A percentile compares a stretch with the other conserved stretches of the same genome.
phyloP scores from a whole-genome alignment of 2,329 filamentous ascomycete species.

The Lasiodiplodia sp. region DNA sequence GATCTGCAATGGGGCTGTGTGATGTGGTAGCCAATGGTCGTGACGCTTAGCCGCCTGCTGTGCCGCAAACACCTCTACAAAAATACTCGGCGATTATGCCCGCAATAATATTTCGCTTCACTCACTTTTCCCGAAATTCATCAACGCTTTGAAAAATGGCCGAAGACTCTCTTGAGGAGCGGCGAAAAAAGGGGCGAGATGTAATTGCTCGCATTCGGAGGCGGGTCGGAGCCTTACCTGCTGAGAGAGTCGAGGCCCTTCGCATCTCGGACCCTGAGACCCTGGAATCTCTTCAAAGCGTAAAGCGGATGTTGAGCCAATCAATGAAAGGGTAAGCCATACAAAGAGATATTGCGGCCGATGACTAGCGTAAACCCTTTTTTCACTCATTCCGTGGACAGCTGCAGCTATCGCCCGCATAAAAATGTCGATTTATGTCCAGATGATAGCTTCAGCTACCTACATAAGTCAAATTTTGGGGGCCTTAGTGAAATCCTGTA shows the following conservation, averaged over 20 bases:
- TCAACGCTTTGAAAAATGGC: neutral
- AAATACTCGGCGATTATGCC: neutral
- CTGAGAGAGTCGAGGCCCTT: no score
- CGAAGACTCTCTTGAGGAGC: neutral
- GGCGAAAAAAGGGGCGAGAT: neutral
- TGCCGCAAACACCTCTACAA: neutral
- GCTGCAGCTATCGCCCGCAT: no score
- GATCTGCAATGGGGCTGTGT: neutral
- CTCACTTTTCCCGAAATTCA: neutral
- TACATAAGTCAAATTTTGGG: no score
- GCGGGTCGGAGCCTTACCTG: neutral
- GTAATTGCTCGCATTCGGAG: neutral
- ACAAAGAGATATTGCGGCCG: no score
- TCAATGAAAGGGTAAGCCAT: neutral
- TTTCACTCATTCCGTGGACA: no score
- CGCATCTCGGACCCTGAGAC: no score
- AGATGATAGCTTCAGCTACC: no score
- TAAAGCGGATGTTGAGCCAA: no score
- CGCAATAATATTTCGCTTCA: neutral
- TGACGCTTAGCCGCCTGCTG: conserved; percentile 9
- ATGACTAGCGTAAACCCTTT: no score
- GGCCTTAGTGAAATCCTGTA: no score
- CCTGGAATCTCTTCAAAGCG: no score
- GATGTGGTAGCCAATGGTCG: neutral
- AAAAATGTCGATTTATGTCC: no score